Evolutionary conservation across 2,329 filamentous ascomycete genomes (phyloP), one percentile per base, ranked within the genome.

Genomic region (Fusarium buxicola): DNA sequence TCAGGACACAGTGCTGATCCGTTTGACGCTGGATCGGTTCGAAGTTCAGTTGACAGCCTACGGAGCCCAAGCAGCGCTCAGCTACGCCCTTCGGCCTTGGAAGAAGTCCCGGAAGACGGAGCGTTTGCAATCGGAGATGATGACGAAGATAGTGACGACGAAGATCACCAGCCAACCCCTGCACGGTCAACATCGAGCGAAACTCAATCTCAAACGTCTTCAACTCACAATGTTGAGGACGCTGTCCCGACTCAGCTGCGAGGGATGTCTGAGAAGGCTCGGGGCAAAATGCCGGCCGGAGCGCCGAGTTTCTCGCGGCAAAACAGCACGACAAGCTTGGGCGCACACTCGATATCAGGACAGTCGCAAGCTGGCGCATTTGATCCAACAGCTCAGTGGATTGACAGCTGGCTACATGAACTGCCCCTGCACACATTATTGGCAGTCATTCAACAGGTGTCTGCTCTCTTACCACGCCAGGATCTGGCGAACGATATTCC

Each of bases 221-320:
- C 92, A 0, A 86, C 87, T 0, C 86, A 86, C 0, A 81, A 82
- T 34, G 78, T 85, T 1, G 92, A 96, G 57, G 93, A 96, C 58
- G 89, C 90, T 5, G 86, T 96, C 9, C 93, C 92, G 12, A 83
- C 88, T 16, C 94, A 97, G 73, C 75, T 96, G 27, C 86, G 92
- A 55, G 93, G 93, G 51, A 97, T 98, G 92, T 97, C 94, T 16
- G 95, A 98, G 76, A 99, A 98, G 75, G 95, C 95, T 13, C 84
- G 95, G 45, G 95, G 95, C 8, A 99, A 99, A 77, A 92, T 96
- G 88, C 95, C 94, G 25, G 92, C 91, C 11, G 91, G 92, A 2
- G 83, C 89, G 45, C 85, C 86, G n/a, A 86, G 86, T 2, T 97
- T 97, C 74, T 97, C 94, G 1, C 84, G 94, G 15, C 93, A 97